These are phyloP conservation scores for Penicillium sp. DNA, from an alignment of 2,329 filamentous ascomycete species.

Conservation along the genomic window DNA sequence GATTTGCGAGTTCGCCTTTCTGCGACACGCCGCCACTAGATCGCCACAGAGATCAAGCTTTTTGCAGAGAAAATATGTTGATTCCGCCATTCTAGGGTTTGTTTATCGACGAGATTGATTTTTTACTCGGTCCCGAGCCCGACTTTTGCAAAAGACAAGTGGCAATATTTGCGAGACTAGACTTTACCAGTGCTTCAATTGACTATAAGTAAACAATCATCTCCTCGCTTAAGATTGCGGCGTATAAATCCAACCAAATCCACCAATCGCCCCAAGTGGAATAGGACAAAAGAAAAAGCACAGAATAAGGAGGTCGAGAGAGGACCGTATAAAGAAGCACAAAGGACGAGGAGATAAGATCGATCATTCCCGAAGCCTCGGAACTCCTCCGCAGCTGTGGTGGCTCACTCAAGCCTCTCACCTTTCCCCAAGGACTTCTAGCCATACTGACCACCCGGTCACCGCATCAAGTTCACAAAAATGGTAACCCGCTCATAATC, in stretches of 20 bases:
- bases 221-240: not conserved
- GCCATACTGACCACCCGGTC: constrained; percentile 14
- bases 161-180: not conserved
- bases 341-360: not conserved
- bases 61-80: not conserved
- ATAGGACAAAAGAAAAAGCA: not conserved
- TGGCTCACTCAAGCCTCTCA: not conserved
- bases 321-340: not conserved
- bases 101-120: no score
- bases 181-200: not conserved
- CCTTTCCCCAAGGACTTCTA: not conserved
- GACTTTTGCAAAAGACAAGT: not conserved
- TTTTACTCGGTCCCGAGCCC: not conserved
- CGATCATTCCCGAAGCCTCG: not conserved
- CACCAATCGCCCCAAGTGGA: not conserved
- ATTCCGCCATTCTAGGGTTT: no score
- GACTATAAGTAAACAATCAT: not conserved
- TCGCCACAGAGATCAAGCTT: not conserved
- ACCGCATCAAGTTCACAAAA: constrained; percentile 67
- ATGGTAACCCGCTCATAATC: constrained; percentile 70
- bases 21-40: not conserved
- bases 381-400: not conserved
- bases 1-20: not conserved
- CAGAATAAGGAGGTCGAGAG: not conserved
- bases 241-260: not conserved